phyloP scores from a whole-genome alignment of 768 basidiomycete genomes.

The Gymnopilus dilepis region DNA sequence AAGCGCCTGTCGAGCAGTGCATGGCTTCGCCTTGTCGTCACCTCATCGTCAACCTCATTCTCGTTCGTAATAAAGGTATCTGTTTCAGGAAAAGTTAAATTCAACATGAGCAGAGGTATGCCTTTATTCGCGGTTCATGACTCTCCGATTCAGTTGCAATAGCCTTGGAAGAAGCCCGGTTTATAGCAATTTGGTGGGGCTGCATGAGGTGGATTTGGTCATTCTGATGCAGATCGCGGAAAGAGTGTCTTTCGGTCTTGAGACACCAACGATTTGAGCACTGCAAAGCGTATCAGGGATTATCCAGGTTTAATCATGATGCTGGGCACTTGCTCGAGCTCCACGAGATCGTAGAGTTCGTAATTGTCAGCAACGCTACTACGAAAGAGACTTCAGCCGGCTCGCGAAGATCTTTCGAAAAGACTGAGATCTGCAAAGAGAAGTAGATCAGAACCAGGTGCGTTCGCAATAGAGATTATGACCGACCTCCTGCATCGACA shows the following conservation, averaged over 20 bases:
- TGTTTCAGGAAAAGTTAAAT: slow-evolving; percentile 30
- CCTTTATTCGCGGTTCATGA: too few relatives aligned
- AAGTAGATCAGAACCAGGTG: slow-evolving; percentile 10
- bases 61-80: slow-evolving; percentile 75
- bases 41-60: slow-evolving; percentile 72
- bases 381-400: slow-evolving; percentile 95
- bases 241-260: slow-evolving; percentile 94
- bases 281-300: slow-evolving; percentile 44
- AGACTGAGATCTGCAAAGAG: slow-evolving; percentile 83
- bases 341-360: slow-evolving; percentile 95
- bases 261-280: slow-evolving; percentile 94
- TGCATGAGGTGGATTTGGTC: slow-evolving; percentile 88
- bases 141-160: slow-evolving; percentile 92
- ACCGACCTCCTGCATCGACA: slow-evolving; percentile 90
- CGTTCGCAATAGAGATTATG: neutral
- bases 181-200: slow-evolving; percentile 94
- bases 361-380: slow-evolving; percentile 91
- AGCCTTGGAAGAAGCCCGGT: slow-evolving; percentile 77
- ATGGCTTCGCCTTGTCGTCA: slow-evolving; percentile 60
- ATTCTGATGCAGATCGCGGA: slow-evolving; percentile 95
- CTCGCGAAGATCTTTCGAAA: slow-evolving; percentile 95
- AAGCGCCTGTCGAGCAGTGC: slow-evolving; percentile 72
- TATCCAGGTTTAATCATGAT: neutral
- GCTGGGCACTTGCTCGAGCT: slow-evolving; percentile 79
- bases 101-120: slow-evolving; percentile 11